Evolutionary conservation across 768 basidiomycete species (phyloP).

Genomic region (Suillus fuscotomentosus): DNA sequence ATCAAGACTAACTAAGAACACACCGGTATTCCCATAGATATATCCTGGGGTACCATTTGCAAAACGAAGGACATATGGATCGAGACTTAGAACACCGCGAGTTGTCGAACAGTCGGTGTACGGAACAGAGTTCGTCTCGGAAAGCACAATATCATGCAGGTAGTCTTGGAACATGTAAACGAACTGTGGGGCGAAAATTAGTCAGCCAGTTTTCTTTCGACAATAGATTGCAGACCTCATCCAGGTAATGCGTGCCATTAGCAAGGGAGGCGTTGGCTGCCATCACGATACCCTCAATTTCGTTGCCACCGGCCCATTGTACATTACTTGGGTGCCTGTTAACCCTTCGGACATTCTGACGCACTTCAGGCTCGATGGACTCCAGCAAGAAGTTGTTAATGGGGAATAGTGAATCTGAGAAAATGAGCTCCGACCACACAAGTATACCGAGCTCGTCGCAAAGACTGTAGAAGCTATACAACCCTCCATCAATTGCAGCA

Average conservation of each 20-base stretch:
- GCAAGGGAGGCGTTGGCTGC: slow-evolving; percentile 31
- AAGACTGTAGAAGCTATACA: slow-evolving; percentile 54
- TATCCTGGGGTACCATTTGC: slow-evolving; percentile 48
- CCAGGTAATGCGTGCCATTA: slow-evolving; percentile 47
- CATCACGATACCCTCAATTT: slow-evolving; percentile 55
- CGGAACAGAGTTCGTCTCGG: slow-evolving; percentile 52
- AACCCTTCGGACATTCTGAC: slow-evolving; percentile 54
- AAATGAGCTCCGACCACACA: slow-evolving; percentile 62
- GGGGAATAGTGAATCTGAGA: slow-evolving; percentile 55
- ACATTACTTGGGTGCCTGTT: slow-evolving; percentile 56
- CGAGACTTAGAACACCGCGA: slow-evolving; percentile 52
- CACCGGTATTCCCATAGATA: slow-evolving; percentile 57
- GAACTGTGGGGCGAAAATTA: slow-evolving; percentile 32
- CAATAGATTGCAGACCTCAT: slow-evolving; percentile 39
- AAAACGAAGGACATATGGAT: slow-evolving; percentile 52
- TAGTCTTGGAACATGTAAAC: slow-evolving; percentile 52
- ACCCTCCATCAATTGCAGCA: slow-evolving; percentile 38
- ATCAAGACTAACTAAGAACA: slow-evolving; percentile 7
- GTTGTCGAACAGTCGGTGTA: slow-evolving; percentile 64
- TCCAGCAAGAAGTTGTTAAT: slow-evolving; percentile 53
- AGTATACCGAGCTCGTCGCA: slow-evolving; percentile 62
- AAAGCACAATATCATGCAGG: slow-evolving; percentile 44
- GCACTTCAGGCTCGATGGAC: slow-evolving; percentile 52
- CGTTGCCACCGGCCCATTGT: slow-evolving; percentile 63
- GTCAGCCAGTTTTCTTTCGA: background rate